Evolutionary conservation across 352 stramenopile species (phyloP).

Genomic region (Pythium diclinum): DNA sequence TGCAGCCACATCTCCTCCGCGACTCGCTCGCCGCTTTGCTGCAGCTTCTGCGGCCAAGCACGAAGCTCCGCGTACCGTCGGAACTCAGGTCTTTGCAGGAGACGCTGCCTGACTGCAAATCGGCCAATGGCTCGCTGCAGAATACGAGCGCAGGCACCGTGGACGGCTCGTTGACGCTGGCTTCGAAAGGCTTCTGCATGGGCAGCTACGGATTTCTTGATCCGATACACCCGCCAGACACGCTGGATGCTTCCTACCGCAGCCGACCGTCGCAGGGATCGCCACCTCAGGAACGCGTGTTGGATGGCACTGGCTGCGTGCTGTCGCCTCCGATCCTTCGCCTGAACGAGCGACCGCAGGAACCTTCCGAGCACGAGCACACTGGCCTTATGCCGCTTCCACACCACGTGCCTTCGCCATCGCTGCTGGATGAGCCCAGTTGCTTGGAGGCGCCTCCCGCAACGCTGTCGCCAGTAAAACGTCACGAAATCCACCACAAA

Average conservation of each 20-base stretch:
- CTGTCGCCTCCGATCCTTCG: constrained; percentile 3
- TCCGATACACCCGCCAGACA: constrained; percentile 37
- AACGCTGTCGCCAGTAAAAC: constrained; percentile 19
- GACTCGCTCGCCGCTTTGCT: neutral
- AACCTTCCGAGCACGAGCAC: constrained; percentile 29
- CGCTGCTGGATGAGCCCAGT: constrained; percentile 35
- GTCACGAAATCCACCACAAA: constrained; percentile 37
- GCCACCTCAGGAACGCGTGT: constrained; percentile 26
- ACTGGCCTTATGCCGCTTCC: constrained; percentile 12
- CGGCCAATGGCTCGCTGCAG: constrained; percentile 44
- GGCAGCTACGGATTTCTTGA: neutral
- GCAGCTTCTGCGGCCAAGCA: neutral
- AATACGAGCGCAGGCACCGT: constrained; percentile 37
- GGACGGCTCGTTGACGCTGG: constrained; percentile 28
- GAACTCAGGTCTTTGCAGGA: constrained; percentile 32
- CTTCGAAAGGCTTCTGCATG: constrained; percentile 26
- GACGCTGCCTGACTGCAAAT: constrained; percentile 27
- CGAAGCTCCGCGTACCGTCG: constrained; percentile 13
- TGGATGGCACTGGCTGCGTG: constrained; percentile 27
- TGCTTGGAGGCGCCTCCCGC: constrained; percentile 22
- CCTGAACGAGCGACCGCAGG: constrained; percentile 13
- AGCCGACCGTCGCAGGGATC: neutral
- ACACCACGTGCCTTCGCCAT: constrained; percentile 5
- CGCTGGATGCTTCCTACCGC: constrained; percentile 38
- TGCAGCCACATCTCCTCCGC: constrained; percentile 1